phyloP scores from a whole-genome alignment of 805 yeast species.

The Barnettozyma populi region DNA sequence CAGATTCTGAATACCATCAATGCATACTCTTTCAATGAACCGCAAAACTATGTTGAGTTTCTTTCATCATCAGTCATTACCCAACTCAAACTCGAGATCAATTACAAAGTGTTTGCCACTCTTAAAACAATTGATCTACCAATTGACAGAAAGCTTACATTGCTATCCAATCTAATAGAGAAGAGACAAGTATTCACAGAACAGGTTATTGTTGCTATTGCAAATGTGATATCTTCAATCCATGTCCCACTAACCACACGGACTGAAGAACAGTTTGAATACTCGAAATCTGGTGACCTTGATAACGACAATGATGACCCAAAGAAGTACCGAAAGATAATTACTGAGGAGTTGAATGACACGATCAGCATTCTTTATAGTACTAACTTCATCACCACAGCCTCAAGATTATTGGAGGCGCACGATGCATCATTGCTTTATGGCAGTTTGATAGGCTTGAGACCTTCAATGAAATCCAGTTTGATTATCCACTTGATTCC shows the following conservation, averaged over 20 bases:
- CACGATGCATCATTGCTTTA: conserved; percentile 22
- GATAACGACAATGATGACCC: neutral
- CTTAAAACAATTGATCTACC: neutral
- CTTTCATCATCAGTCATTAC: conserved; percentile 6
- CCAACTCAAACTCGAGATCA: conserved; percentile 3
- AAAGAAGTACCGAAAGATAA: conserved; percentile 6
- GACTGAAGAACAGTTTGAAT: conserved; percentile 4
- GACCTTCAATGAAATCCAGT: conserved; percentile 33
- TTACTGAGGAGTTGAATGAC: conserved; percentile 10
- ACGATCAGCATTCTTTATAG: conserved; percentile 14
- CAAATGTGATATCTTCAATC: conserved; percentile 8
- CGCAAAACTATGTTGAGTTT: conserved; percentile 2
- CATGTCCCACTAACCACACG: conserved; percentile 8
- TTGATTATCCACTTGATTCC: conserved; percentile 40
- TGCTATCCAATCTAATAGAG: conserved; percentile 5
- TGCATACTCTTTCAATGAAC: neutral
- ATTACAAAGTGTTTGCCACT: neutral
- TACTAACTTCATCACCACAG: conserved; percentile 24
- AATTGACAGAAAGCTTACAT: conserved; percentile 1
- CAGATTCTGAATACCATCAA: conserved; percentile 3
- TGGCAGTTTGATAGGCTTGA: conserved; percentile 31
- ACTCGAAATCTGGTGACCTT: neutral
- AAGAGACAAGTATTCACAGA: neutral
- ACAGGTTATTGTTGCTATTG: conserved; percentile 3
- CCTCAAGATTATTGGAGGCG: conserved; percentile 17